Percentiles rank a stretch among this genome's conserved stretches.
phyloP scores from a whole-genome alignment of 1,284 basidiomycete genomes.

The Heimioporus retisporus region DNA sequence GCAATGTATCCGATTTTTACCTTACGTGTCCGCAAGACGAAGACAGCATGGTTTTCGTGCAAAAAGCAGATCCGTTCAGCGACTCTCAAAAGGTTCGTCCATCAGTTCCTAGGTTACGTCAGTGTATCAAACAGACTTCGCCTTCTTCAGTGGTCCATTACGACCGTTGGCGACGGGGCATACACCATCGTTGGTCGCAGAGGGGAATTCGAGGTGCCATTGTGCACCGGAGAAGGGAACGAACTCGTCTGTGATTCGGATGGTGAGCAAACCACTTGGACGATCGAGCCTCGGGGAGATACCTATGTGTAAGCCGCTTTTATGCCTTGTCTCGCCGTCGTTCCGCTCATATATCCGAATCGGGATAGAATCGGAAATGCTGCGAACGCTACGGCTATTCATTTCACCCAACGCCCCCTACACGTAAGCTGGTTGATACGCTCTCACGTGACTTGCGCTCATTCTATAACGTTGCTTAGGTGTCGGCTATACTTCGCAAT shows the following conservation, averaged over 20 bases:
- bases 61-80: background rate
- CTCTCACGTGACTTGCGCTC: too few relatives aligned
- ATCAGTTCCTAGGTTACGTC: background rate
- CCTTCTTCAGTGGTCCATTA: slow-evolving; percentile 7
- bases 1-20: slow-evolving; percentile 5
- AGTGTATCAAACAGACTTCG: background rate
- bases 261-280: slow-evolving; percentile 5
- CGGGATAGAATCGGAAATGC: slow-evolving; percentile 7
- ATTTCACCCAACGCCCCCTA: background rate
- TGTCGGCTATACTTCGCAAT: background rate
- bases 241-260: slow-evolving; percentile 10
- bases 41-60: slow-evolving; percentile 7
- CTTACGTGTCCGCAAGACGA: slow-evolving; percentile 13
- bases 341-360: background rate
- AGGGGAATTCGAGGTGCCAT: background rate
- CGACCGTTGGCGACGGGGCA: slow-evolving; percentile 4
- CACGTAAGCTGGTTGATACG: background rate
- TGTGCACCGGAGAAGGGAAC: slow-evolving; percentile 6
- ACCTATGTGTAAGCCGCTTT: slow-evolving; percentile 3
- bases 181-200: slow-evolving; percentile 13
- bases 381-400: slow-evolving; percentile 3
- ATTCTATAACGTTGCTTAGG: background rate
- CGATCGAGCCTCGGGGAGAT: slow-evolving; percentile 9
- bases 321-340: background rate
- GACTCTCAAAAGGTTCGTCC: slow-evolving; percentile 8